Conservation (phyloP, 257 asterid species). For the Capsicum rhomboideum region DNA sequence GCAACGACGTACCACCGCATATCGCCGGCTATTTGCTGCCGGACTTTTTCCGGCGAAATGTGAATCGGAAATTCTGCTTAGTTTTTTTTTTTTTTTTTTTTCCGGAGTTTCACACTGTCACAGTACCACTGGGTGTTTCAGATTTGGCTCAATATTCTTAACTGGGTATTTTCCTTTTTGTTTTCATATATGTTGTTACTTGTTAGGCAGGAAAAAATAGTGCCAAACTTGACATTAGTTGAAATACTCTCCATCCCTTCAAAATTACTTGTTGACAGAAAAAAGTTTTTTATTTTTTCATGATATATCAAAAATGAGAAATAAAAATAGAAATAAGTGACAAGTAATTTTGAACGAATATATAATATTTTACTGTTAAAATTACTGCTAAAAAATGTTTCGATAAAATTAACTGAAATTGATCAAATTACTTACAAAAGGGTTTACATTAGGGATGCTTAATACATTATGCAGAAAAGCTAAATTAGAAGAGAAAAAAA, state of each 20-base stretch:
- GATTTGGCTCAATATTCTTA: background rate
- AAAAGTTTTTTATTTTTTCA: no score
- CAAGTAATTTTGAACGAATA: no score
- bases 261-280: no score
- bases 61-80: background rate
- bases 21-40: constrained; percentile 3
- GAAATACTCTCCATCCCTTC: no score
- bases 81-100: background rate
- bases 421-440: background rate
- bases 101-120: background rate
- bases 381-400: background rate
- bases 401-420: background rate
- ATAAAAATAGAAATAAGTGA: no score
- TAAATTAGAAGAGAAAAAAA: background rate
- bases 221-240: background rate
- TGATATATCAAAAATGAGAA: no score
- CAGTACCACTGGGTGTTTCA: background rate
- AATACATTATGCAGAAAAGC: background rate
- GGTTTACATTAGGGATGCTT: background rate
- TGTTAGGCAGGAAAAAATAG: no score
- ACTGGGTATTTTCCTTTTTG: background rate
- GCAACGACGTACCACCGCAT: constrained; percentile 99
- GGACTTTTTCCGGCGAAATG: background rate
- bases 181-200: no score
- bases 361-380: no score